A percentile compares a stretch with the other conserved stretches of the same genome.
phyloP scores from a whole-genome alignment of 225 moss, liverwort and hornwort genomes.

The Physcomitrellopsis africana region DNA sequence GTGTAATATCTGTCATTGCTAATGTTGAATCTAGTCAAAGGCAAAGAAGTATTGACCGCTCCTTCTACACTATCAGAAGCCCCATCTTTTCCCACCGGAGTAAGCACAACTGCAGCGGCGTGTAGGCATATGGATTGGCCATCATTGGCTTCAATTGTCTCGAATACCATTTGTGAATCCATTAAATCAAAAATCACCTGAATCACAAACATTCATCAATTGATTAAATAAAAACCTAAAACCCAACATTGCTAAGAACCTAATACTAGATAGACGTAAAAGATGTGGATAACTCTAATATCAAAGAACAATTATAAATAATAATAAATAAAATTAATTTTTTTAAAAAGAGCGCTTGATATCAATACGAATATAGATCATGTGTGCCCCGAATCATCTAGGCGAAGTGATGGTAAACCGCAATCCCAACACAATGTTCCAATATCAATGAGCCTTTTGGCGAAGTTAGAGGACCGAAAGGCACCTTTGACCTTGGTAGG shows the following conservation, averaged over 20 bases:
- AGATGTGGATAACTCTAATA: too few relatives aligned
- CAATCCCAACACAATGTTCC: too few relatives aligned
- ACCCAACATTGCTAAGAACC: neutral
- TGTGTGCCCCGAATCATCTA: too few relatives aligned
- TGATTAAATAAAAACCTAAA: too few relatives aligned
- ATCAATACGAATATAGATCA: too few relatives aligned
- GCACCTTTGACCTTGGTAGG: too few relatives aligned
- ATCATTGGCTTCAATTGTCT: conserved; percentile 51
- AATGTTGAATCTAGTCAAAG: conserved; percentile 66
- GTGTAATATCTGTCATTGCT: conserved; percentile 80
- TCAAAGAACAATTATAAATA: too few relatives aligned
- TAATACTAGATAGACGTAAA: neutral
- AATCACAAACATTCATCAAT: neutral
- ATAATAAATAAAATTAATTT: too few relatives aligned
- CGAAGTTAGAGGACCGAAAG: too few relatives aligned
- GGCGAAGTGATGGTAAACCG: too few relatives aligned
- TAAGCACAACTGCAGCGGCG: conserved; percentile 67
- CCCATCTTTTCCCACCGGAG: conserved; percentile 46
- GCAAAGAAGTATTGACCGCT: conserved; percentile 39
- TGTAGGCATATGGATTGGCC: conserved; percentile 55
- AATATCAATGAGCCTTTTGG: too few relatives aligned
- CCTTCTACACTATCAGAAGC: conserved; percentile 52
- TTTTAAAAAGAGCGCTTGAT: too few relatives aligned
- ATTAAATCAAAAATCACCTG: conserved; percentile 34
- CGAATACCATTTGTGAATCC: conserved; percentile 56